Conservation (phyloP, 179 eudicot genomes). For the Pouteria campechiana region DNA sequence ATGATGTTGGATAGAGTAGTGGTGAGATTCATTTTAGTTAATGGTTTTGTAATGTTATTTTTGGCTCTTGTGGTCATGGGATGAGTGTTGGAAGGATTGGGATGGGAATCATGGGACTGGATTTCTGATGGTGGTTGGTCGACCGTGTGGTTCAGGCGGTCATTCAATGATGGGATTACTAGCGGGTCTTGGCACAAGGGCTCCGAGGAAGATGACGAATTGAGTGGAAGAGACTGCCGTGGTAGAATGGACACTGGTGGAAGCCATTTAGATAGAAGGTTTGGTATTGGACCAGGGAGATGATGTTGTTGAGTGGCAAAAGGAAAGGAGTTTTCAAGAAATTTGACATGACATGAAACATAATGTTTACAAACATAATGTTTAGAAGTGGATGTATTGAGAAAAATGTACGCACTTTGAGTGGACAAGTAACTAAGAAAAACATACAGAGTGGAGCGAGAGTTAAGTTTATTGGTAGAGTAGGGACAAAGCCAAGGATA, state of each 20-base stretch:
- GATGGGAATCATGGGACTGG: no score
- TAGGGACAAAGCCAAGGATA: slow-evolving; percentile 2
- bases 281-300: not conserved
- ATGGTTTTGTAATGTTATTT: no score
- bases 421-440: not conserved
- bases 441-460: not conserved
- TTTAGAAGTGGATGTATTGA: not conserved
- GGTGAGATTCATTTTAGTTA: no score
- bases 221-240: no score
- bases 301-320: not conserved
- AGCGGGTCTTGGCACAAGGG: not conserved
- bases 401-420: not conserved
- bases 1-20: not conserved
- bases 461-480: not conserved
- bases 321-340: slow-evolving; percentile 1
- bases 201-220: no score
- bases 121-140: no score
- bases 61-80: no score
- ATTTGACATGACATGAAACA: slow-evolving; percentile 1
- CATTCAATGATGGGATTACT: not conserved
- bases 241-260: not conserved
- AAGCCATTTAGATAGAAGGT: not conserved
- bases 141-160: not conserved
- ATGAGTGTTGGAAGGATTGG: no score
- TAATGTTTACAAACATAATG: not conserved